Conservation (phyloP, 2,329 filamentous ascomycete genomes). For the Exophiala spinifera region DNA sequence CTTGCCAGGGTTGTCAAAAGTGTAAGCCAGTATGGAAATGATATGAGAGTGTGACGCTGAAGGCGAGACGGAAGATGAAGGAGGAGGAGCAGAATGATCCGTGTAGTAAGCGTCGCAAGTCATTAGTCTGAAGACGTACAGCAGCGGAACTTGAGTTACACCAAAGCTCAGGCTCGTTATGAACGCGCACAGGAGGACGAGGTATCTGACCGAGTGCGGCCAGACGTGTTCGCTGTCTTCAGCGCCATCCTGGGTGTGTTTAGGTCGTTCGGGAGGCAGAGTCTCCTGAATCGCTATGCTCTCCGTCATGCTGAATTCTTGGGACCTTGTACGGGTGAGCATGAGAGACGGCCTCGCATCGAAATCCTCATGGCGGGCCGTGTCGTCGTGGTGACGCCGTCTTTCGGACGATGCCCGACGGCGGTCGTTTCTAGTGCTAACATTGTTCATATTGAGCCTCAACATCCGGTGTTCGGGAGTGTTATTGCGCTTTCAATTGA, state of each 20-base stretch:
- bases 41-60: background rate
- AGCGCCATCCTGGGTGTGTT: background rate
- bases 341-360: constrained; percentile 17
- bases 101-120: constrained; percentile 68
- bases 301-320: constrained; percentile 20
- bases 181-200: constrained; percentile 55
- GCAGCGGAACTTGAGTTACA: constrained; percentile 50
- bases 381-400: background rate
- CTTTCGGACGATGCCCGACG: constrained; percentile 2
- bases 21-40: constrained; percentile 2
- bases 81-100: constrained; percentile 43
- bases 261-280: constrained; percentile 6
- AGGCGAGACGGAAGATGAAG: background rate
- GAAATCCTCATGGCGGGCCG: constrained; percentile 3
- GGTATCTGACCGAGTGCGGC: constrained; percentile 20
- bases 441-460: no score
- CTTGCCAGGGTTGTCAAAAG: constrained; percentile 39
- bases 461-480: no score
- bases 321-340: constrained; percentile 23
- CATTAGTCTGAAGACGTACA: constrained; percentile 70
- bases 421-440: background rate
- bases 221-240: constrained; percentile 5
- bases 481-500: no score
- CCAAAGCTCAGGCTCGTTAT: constrained; percentile 54
- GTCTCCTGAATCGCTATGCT: constrained; percentile 24